Evolutionary conservation across 805 yeast genomes (phyloP).

Genomic region (Vanderwaltozyma tropicalis): DNA sequence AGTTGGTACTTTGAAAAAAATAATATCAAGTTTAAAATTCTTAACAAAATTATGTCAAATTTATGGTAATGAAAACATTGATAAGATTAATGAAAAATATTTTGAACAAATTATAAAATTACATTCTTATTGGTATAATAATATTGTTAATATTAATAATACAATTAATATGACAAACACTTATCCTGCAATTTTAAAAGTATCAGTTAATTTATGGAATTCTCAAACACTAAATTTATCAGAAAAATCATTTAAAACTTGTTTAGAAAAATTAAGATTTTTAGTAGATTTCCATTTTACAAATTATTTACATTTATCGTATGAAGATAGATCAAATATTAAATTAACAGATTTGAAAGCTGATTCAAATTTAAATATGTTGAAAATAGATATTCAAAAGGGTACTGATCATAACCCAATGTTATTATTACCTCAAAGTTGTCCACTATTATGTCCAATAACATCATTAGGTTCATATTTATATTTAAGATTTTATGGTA

Average conservation of each 20-base stretch:
- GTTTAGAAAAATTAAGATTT: conserved; percentile 22
- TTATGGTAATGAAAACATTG: conserved; percentile 9
- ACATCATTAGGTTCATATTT: conserved; percentile 23
- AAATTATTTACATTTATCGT: conserved; percentile 16
- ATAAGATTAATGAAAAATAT: conserved; percentile 14
- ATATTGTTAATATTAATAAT: background rate
- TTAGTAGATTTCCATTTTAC: conserved; percentile 25
- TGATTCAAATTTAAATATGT: conserved; percentile 1
- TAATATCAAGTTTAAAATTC: conserved; percentile 18
- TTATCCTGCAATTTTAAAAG: conserved; percentile 8
- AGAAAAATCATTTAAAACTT: conserved; percentile 20
- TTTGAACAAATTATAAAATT: conserved; percentile 13
- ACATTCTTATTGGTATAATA: conserved; percentile 9
- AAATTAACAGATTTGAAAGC: conserved; percentile 13
- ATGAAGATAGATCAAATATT: conserved; percentile 17
- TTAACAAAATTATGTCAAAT: conserved; percentile 14
- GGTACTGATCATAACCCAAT: conserved; percentile 8
- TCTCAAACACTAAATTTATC: conserved; percentile 15
- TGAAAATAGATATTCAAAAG: conserved; percentile 1
- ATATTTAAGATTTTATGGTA: conserved; percentile 24
- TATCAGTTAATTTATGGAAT: conserved; percentile 26
- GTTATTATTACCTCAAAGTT: conserved; percentile 14
- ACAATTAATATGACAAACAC: conserved; percentile 1
- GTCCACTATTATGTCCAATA: conserved; percentile 23
- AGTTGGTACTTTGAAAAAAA: conserved; percentile 14